phyloP scores from a whole-genome alignment of 495 filamentous ascomycete species.

The Aspergillus panamensis region DNA sequence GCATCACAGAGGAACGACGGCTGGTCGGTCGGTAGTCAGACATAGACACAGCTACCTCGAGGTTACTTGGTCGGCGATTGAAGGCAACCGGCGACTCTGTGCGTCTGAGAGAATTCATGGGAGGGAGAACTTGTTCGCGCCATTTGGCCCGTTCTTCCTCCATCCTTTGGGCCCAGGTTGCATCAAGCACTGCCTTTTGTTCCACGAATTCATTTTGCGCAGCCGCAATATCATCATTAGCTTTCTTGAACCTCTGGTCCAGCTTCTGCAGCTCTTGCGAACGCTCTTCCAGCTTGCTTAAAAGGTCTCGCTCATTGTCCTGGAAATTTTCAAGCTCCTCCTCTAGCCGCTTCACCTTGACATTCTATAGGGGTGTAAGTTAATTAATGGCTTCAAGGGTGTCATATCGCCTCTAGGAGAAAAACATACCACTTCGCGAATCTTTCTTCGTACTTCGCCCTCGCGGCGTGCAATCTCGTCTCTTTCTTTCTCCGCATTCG shows the following conservation, averaged over 20 bases:
- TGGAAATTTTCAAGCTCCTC: conserved; percentile 75
- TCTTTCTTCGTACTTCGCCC: conserved; percentile 77
- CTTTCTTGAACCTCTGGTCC: conserved; percentile 59
- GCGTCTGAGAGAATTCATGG: conserved; percentile 40
- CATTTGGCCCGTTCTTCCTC: conserved; percentile 75
- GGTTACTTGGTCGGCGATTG: conserved; percentile 42
- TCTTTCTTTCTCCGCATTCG: conserved; percentile 78
- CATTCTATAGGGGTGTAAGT: conserved; percentile 49
- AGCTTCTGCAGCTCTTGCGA: conserved; percentile 61
- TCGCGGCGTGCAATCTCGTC: conserved; percentile 84
- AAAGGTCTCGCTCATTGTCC: conserved; percentile 59
- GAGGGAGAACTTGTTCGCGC: conserved; percentile 53
- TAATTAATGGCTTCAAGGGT: conserved; percentile 11
- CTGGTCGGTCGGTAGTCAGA: conserved; percentile 43
- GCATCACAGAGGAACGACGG: conserved; percentile 46
- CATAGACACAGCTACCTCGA: conserved; percentile 33
- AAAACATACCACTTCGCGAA: conserved; percentile 71
- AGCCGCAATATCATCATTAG: conserved; percentile 58
- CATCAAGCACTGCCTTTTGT: conserved; percentile 65
- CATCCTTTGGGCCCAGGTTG: conserved; percentile 56
- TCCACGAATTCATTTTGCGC: conserved; percentile 61
- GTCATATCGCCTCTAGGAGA: background rate
- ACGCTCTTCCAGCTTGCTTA: conserved; percentile 54
- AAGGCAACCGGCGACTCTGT: conserved; percentile 49
- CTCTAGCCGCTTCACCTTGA: conserved; percentile 71